Evolutionary conservation across 2,329 filamentous ascomycete genomes (phyloP).

Genomic region (Colletotrichum graminicola): DNA sequence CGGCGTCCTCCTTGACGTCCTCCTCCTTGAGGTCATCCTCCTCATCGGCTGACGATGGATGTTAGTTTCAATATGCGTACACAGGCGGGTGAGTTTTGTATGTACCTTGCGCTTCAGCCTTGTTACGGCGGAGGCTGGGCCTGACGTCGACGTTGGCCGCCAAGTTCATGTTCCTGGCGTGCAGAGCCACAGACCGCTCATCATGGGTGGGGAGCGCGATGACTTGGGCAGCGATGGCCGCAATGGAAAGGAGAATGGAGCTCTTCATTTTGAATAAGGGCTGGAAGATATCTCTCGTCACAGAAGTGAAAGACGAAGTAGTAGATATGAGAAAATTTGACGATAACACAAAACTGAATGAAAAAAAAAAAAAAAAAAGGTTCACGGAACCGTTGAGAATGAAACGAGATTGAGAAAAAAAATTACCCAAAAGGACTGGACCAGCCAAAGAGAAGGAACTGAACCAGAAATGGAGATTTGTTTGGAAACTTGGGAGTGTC

Average conservation of each 20-base stretch:
- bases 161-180: constrained; percentile 23
- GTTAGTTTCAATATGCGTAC: neutral
- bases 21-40: neutral
- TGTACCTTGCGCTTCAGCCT: constrained; percentile 14
- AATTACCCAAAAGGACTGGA: constrained; percentile 35
- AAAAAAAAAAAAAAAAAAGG: constrained; percentile 6
- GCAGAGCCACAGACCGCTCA: constrained; percentile 30
- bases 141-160: constrained; percentile 13
- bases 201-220: constrained; percentile 33
- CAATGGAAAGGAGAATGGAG: constrained; percentile 38
- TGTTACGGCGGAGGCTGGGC: constrained; percentile 31
- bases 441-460: constrained; percentile 40
- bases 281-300: constrained; percentile 7
- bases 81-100: neutral
- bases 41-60: neutral
- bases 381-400: constrained; percentile 41
- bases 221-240: constrained; percentile 41
- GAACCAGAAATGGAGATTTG: constrained; percentile 27
- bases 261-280: constrained; percentile 40
- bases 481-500: constrained; percentile 25
- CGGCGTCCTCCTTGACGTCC: neutral
- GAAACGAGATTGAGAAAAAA: constrained; percentile 15
- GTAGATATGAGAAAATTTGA: constrained; percentile 4
- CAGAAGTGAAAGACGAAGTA: neutral
- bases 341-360: neutral